phyloP scores from a whole-genome alignment of 2,329 filamentous ascomycete genomes.

The Fusarium sp. region DNA sequence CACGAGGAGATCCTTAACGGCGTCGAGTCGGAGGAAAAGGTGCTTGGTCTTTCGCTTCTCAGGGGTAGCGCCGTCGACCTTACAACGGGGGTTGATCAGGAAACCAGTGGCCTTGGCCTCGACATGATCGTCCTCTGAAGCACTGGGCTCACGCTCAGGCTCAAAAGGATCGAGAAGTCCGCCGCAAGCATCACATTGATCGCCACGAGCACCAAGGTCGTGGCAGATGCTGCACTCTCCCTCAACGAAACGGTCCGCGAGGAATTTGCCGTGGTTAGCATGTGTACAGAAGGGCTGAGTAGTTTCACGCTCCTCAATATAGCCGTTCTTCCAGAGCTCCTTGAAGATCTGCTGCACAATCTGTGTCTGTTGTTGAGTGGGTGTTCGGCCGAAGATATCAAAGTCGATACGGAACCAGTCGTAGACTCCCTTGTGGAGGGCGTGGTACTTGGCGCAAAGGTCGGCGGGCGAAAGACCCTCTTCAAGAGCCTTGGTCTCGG shows the following conservation, averaged over 20 bases:
- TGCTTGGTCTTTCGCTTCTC: constrained; percentile 88
- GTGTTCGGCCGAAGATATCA: constrained; percentile 94
- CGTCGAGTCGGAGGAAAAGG: constrained; percentile 88
- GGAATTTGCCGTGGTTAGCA: constrained; percentile 78
- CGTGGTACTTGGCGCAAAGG: constrained; percentile 93
- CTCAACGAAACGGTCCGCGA: constrained; percentile 89
- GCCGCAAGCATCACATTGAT: constrained; percentile 82
- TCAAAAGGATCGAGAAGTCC: constrained; percentile 78
- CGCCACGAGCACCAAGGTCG: constrained; percentile 77
- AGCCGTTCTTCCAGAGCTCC: constrained; percentile 89
- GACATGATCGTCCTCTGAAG: constrained; percentile 50
- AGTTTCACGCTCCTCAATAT: constrained; percentile 86
- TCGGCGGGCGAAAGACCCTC: constrained; percentile 84
- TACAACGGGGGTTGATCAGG: constrained; percentile 88
- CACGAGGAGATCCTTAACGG: constrained; percentile 80
- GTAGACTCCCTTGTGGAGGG: constrained; percentile 90
- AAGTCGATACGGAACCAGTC: constrained; percentile 97
- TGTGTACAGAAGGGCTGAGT: constrained; percentile 85
- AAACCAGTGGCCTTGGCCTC: constrained; percentile 57
- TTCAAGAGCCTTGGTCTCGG: constrained; percentile 94
- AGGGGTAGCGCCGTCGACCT: constrained; percentile 86
- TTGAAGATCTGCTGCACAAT: constrained; percentile 94
- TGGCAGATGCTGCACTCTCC: constrained; percentile 81
- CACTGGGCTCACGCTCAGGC: constrained; percentile 55
- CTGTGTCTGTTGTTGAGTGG: constrained; percentile 87